Percentiles rank a stretch among this genome's conserved stretches.
Conservation (phyloP, 2,329 filamentous ascomycete genomes). For the Colletotrichum gigasporum region DNA sequence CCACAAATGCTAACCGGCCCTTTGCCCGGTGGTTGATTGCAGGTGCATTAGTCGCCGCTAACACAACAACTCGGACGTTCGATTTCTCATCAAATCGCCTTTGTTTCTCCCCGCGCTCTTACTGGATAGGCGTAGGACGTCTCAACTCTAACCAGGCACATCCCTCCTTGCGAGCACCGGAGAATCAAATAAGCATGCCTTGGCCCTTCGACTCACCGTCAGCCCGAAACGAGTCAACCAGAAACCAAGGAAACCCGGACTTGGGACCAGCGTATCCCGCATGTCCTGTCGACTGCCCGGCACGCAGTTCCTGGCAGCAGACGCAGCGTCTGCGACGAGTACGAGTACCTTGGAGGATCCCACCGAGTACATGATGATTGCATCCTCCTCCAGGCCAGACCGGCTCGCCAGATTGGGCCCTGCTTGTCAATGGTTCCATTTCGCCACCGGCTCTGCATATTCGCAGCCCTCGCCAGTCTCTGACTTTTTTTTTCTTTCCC, state of each 20-base stretch:
- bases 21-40: constrained; percentile 42
- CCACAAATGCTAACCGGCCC: constrained; percentile 11
- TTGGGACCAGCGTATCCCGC: not conserved
- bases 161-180: constrained; percentile 7
- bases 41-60: constrained; percentile 51
- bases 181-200: constrained; percentile 24
- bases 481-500: constrained; percentile 7
- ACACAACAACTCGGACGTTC: constrained; percentile 44
- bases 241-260: constrained; percentile 5
- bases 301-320: constrained; percentile 5
- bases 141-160: constrained; percentile 39
- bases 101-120: not conserved
- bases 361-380: not conserved
- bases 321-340: not conserved
- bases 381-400: constrained; percentile 5
- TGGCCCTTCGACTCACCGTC: constrained; percentile 22
- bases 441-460: constrained; percentile 54
- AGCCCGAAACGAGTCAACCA: constrained; percentile 3
- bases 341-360: too few species aligned
- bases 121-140: constrained; percentile 23
- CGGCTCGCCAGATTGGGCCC: constrained; percentile 43
- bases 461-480: constrained; percentile 19
- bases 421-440: constrained; percentile 31
- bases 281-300: not conserved
- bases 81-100: constrained; percentile 26